phyloP scores from a whole-genome alignment of 768 basidiomycete genomes.

The Harrya chromipes region DNA sequence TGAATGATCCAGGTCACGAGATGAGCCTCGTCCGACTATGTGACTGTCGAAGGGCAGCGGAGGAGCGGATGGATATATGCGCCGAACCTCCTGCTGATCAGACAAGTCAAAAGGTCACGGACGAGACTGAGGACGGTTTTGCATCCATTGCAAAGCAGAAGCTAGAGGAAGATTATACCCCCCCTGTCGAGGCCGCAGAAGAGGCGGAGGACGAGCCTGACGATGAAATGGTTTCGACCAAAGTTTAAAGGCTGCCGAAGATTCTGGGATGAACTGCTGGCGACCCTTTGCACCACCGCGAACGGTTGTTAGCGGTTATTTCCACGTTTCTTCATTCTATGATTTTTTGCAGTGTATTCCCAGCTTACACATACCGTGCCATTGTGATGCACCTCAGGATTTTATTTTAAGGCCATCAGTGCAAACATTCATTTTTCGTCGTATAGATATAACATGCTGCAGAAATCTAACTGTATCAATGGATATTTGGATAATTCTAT shows the following conservation, averaged over 20 bases:
- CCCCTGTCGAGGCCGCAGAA: conserved; percentile 10
- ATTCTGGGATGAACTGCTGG: conserved; percentile 32
- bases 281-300: conserved; percentile 30
- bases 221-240: conserved; percentile 12
- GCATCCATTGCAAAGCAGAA: conserved; percentile 40
- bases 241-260: conserved; percentile 12
- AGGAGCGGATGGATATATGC: conserved; percentile 14
- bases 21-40: conserved; percentile 44
- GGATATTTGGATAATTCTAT: too few relatives aligned
- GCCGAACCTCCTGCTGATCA: conserved; percentile 18
- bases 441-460: background rate
- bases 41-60: conserved; percentile 32
- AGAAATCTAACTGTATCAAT: background rate
- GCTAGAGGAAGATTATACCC: conserved; percentile 23
- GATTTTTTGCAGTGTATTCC: background rate
- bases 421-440: background rate
- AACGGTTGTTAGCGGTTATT: conserved; percentile 33
- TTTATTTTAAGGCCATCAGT: background rate
- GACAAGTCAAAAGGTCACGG: conserved; percentile 28
- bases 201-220: conserved; percentile 18
- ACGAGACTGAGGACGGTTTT: conserved; percentile 51
- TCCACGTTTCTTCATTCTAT: conserved; percentile 20
- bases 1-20: conserved; percentile 46
- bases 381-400: background rate
- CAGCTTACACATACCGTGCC: conserved; percentile 5